A percentile compares a stretch with the other conserved stretches of the same genome.
These are phyloP conservation scores for Xanthoceras sorbifolium DNA, from an alignment of 345 rosid species.

Conservation along the genomic window DNA sequence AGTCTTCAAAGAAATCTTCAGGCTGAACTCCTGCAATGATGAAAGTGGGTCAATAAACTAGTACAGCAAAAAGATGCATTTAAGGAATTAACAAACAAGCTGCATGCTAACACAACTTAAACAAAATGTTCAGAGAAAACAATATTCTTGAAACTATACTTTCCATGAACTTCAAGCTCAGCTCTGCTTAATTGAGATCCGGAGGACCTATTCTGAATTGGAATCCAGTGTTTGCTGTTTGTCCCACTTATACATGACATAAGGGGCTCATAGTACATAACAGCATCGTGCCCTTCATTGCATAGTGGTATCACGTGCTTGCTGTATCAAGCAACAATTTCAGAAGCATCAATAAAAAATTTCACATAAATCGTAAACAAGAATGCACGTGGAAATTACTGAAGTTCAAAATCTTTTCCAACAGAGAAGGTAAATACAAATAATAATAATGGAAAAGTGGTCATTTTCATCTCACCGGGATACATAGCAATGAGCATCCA, in stretches of 20 bases:
- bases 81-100: not conserved
- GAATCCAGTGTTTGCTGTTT: conserved; percentile 78
- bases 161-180: conserved; percentile 83
- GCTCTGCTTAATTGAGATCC: conserved; percentile 49
- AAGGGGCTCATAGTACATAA: conserved; percentile 78
- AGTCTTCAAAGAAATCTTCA: conserved; percentile 75
- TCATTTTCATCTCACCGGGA: conserved; percentile 58
- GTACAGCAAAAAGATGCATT: not conserved
- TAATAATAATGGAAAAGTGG: not conserved
- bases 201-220: conserved; percentile 82
- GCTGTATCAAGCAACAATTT: conserved; percentile 36
- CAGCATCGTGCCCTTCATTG: conserved; percentile 59
- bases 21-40: conserved; percentile 64
- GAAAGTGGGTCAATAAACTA: conserved; percentile 29
- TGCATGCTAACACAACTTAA: not conserved
- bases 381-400: not conserved
- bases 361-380: conserved; percentile 5
- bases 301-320: conserved; percentile 62
- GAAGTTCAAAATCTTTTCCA: conserved; percentile 1
- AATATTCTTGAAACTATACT: conserved; percentile 45
- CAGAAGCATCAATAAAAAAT: conserved; percentile 7
- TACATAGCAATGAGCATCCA: conserved; percentile 53
- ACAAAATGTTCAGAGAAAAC: not conserved
- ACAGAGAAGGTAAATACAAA: conserved; percentile 10
- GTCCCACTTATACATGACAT: conserved; percentile 79